Conservation (phyloP, 2,329 filamentous ascomycete genomes). For the Hypomyces rosellus region DNA sequence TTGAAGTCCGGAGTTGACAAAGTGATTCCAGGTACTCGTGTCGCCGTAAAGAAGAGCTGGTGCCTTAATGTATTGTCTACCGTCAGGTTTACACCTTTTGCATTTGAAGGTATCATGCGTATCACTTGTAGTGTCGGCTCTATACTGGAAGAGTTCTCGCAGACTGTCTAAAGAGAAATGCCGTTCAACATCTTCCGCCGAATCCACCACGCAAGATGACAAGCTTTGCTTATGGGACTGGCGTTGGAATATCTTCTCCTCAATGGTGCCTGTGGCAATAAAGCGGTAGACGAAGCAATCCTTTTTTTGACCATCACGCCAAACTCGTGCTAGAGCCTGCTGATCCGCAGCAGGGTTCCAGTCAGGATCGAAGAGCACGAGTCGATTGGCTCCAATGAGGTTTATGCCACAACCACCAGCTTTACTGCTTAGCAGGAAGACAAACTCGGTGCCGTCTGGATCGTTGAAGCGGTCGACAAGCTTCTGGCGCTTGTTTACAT, state of each 20-base stretch:
- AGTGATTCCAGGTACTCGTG: conserved; percentile 99
- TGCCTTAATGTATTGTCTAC: conserved; percentile 81
- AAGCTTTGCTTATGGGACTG: conserved; percentile 97
- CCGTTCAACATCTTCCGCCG: conserved; percentile 91
- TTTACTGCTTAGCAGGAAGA: conserved; percentile 95
- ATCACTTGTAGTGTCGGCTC: conserved; percentile 76
- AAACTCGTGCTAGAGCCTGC: conserved; percentile 92
- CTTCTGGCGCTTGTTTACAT: conserved; percentile 93
- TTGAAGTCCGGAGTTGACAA: conserved; percentile 71
- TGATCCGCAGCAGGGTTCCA: conserved; percentile 99
- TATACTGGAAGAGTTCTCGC: conserved; percentile 90
- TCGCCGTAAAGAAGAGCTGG: conserved; percentile 95
- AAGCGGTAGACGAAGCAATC: conserved; percentile 99
- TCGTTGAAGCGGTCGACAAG: conserved; percentile 98
- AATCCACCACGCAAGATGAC: conserved; percentile 93
- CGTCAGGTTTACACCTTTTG: conserved; percentile 85
- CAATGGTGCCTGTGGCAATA: conserved; percentile 94
- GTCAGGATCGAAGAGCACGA: conserved; percentile 93
- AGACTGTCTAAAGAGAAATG: conserved; percentile 91
- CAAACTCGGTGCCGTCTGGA: conserved; percentile 79
- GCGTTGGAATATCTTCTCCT: conserved; percentile 98
- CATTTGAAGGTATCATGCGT: conserved; percentile 99
- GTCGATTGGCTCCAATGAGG: conserved; percentile 85
- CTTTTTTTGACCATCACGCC: conserved; percentile 98
- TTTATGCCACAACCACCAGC: conserved; percentile 96